Base-by-base conservation (phyloP, 2,329 filamentous ascomycete genomes). In the Diaporthe citrichinensis region DNA sequence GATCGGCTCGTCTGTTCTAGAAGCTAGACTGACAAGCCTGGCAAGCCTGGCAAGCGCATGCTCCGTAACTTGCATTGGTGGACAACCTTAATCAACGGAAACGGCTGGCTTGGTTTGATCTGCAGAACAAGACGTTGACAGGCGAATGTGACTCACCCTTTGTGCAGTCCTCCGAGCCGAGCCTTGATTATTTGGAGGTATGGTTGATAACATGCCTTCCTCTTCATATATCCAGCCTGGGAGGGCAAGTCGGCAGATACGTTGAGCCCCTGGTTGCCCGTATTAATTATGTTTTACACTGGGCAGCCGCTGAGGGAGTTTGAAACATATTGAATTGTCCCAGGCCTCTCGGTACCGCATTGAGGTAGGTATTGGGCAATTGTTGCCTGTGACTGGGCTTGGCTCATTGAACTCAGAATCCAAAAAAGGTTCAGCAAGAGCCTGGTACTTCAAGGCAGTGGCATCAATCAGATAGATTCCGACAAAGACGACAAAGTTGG, bases 31-130 rank as follows among this genome's bases (percentile, higher is more conserved):
- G 65, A 41, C 31, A 68, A 25, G 65, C 25, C 39, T 65, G 39
- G 20, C 41, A 55, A 53, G 51, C 34, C 10, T 55, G 44, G 53
- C 53, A 65, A 20, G 36, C 44, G 41, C n/a, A n/a, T 59, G 68
- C 44, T 41, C 59, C 17, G 49, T 41, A 41, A 69, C 65, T 39
- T 69, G 71, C 71, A 73, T 57, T 73, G 58, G 58, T 73, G 46
- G 49, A 41, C 36, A 65, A 53, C 58, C 44, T 23, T 55, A 44
- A 57, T 44, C 46, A 17, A 28, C 65, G 65, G 23, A 53, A 41
- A 28, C 65, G 34, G 65, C 65, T 55, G 28, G 65, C 34, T 69
- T 55, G 55, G 65, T 36, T n/a, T 41, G 71, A 65, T 46, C 46
- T 61, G 49, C 71, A 53, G 57, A 44, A 51, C 49, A 44, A 65